A percentile compares a stretch with the other conserved stretches of the same genome.
Evolutionary conservation across 345 rosid species (phyloP).

Genomic region (Pistacia vera): DNA sequence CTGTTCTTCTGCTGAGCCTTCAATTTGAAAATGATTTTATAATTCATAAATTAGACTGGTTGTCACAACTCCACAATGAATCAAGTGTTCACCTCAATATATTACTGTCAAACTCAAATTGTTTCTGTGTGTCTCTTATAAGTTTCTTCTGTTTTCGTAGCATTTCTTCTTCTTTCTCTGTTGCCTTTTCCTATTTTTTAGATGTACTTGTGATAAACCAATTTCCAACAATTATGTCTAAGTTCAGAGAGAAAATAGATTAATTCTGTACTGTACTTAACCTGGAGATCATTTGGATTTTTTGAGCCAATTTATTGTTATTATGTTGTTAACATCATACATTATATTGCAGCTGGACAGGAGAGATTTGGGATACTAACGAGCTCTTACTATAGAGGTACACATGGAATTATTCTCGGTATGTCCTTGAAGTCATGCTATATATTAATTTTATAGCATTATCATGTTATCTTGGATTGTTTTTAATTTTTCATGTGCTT

Average conservation of each 20-base stretch:
- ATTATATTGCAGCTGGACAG: slow-evolving; percentile 81
- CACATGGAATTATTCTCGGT: slow-evolving; percentile 96
- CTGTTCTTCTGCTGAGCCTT: no score
- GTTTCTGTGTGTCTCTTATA: neutral
- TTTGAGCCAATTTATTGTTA: neutral
- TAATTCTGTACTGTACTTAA: neutral
- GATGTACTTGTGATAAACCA: neutral
- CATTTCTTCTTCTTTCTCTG: neutral
- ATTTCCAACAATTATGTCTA: neutral
- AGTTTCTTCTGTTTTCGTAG: no score
- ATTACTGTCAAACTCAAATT: neutral
- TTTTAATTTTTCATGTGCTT: neutral
- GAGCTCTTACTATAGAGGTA: slow-evolving; percentile 91
- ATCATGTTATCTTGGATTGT: neutral
- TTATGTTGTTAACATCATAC: slow-evolving; percentile 9
- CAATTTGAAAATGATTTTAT: neutral
- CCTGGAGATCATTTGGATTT: neutral
- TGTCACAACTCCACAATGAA: neutral
- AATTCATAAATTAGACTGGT: no score
- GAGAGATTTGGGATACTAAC: slow-evolving; percentile 86
- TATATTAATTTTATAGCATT: neutral
- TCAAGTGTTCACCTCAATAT: neutral
- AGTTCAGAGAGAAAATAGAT: neutral
- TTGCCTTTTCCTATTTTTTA: neutral
- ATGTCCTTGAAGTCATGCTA: slow-evolving; percentile 21